phyloP scores from a whole-genome alignment of 1,284 basidiomycete genomes.

The Sanguinoderma infundibulare region DNA sequence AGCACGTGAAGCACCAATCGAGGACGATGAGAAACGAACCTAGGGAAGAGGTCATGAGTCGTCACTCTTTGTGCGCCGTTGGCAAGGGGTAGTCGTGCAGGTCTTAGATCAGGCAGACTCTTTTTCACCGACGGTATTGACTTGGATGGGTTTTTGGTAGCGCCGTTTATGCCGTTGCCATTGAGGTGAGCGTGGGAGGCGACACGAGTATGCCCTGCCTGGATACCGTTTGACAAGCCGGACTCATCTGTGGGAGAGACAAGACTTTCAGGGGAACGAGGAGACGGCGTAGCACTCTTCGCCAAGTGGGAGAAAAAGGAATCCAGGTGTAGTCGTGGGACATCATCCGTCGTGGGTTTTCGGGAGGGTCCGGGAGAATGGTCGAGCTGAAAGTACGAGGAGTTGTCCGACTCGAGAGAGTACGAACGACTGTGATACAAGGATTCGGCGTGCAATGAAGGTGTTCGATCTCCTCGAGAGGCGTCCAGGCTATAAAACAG shows the following conservation, averaged over 20 bases:
- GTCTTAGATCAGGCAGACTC: constrained; percentile 86
- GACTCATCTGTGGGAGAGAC: constrained; percentile 41
- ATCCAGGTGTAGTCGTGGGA: constrained; percentile 56
- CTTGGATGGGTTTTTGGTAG: constrained; percentile 37
- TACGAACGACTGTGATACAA: constrained; percentile 57
- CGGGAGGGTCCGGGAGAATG: constrained; percentile 23
- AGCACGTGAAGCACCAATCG: neutral
- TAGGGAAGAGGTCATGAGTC: constrained; percentile 34
- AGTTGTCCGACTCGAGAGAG: constrained; percentile 65
- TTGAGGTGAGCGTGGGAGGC: constrained; percentile 60
- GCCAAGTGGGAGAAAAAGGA: constrained; percentile 45
- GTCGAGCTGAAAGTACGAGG: constrained; percentile 49
- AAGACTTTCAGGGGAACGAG: constrained; percentile 58
- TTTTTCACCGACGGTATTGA: constrained; percentile 66
- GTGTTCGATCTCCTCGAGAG: constrained; percentile 15
- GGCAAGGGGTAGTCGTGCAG: constrained; percentile 47
- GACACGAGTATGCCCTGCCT: constrained; percentile 54
- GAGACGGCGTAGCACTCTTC: constrained; percentile 42
- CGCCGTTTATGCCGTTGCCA: constrained; percentile 11
- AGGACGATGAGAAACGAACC: constrained; percentile 38
- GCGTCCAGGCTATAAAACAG: constrained; percentile 10
- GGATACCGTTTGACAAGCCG: constrained; percentile 19
- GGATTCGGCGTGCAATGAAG: constrained; percentile 16
- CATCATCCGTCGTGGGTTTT: constrained; percentile 39
- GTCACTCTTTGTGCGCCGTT: constrained; percentile 26